These are phyloP conservation scores for Phytophthora tentaculata DNA, from an alignment of 352 stramenopile genomes.

Conservation along the genomic window DNA sequence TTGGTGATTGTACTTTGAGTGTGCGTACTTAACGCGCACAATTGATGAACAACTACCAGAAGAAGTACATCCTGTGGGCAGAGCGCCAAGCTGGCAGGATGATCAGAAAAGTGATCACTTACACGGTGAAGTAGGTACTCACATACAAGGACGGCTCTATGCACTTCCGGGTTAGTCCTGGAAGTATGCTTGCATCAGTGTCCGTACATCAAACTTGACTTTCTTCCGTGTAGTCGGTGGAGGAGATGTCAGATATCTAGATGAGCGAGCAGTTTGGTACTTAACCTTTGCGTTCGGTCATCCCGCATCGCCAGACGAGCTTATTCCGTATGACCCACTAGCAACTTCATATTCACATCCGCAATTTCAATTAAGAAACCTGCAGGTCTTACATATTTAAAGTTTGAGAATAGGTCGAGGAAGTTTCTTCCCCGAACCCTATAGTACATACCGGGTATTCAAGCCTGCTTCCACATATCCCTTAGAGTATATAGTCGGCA, in stretches of 20 bases:
- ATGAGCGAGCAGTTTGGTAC: conserved; percentile 6
- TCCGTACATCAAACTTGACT: conserved; percentile 1
- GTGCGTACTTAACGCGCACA: too few species aligned
- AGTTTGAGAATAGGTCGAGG: conserved; percentile 17
- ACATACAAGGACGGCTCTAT: not conserved
- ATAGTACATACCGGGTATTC: too few species aligned
- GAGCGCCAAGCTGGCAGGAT: too few species aligned
- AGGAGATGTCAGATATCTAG: not conserved
- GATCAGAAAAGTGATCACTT: too few species aligned
- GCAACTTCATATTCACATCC: conserved; percentile 19
- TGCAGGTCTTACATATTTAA: conserved; percentile 20
- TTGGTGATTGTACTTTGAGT: too few species aligned
- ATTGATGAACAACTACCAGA: too few species aligned
- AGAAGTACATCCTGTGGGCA: too few species aligned
- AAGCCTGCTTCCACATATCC: too few species aligned
- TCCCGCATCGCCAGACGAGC: conserved; percentile 36
- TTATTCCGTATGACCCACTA: conserved; percentile 35
- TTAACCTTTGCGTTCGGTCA: conserved; percentile 36
- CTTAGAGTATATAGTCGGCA: too few species aligned
- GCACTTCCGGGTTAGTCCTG: conserved; percentile 4
- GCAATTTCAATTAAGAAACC: conserved; percentile 12
- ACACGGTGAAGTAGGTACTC: too few species aligned
- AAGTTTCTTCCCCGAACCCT: conserved; percentile 9
- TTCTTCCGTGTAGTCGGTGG: too few species aligned
- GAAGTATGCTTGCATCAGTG: conserved; percentile 6